phyloP scores from a whole-genome alignment of 176 grass and related monocot species.

The Zoysia japonica region DNA sequence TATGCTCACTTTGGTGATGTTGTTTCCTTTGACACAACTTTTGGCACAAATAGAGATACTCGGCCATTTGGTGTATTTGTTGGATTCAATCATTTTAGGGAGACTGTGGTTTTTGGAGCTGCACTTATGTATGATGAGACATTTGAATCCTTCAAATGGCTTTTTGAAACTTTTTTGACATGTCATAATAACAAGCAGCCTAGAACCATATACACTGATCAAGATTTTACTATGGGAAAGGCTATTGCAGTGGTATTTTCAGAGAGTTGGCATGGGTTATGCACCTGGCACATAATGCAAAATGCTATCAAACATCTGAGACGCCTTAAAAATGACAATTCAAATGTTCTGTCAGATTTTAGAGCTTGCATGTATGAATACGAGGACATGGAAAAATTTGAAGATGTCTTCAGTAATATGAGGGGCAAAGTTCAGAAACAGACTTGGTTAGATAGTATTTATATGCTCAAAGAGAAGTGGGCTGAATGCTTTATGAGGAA shows the following conservation, averaged over 20 bases:
- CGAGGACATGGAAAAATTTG: background rate
- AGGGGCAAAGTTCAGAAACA: background rate
- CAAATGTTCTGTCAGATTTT: background rate
- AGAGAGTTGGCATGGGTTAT: background rate
- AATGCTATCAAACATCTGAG: background rate
- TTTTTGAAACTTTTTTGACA: too few species aligned
- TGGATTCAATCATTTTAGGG: too few species aligned
- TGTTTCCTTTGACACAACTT: too few species aligned
- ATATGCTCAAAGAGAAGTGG: background rate
- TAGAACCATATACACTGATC: background rate
- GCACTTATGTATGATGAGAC: too few species aligned
- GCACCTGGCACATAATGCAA: slow-evolving; percentile 1
- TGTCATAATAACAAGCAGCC: too few species aligned
- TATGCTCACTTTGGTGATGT: too few species aligned
- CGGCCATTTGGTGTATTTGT: too few species aligned
- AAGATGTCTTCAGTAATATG: background rate
- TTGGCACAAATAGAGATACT: too few species aligned
- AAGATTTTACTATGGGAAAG: background rate
- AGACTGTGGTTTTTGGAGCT: too few species aligned
- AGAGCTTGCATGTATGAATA: slow-evolving; percentile 6
- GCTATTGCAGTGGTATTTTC: background rate
- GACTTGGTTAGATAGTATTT: background rate
- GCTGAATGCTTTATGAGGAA: background rate
- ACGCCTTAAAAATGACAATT: background rate
- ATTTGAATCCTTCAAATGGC: too few species aligned